Conservation (phyloP, 164 flowering plant genomes). For the Vitis cinerea region DNA sequence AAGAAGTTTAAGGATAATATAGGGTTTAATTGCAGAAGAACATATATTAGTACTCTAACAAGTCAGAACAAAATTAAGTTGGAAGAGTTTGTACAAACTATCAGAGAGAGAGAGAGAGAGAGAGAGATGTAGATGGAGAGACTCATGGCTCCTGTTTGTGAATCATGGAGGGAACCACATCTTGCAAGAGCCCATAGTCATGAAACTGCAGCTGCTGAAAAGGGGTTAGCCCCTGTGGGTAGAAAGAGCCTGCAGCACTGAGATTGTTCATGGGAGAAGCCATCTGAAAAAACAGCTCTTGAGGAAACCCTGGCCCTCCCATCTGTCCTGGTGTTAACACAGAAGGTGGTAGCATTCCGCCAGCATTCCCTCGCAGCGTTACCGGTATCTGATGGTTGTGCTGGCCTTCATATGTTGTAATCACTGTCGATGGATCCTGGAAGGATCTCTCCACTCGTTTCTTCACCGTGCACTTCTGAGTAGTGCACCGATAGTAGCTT, state of each 20-base stretch:
- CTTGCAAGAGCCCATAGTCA: conserved; percentile 33
- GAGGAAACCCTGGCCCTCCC: conserved; percentile 30
- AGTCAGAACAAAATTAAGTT: no score
- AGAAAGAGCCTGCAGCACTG: conserved; percentile 11
- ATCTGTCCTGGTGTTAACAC: conserved; percentile 29
- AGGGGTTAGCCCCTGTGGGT: conserved; percentile 4
- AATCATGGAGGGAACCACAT: conserved; percentile 28
- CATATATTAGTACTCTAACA: no score
- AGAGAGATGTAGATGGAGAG: background rate
- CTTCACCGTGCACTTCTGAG: conserved; percentile 85
- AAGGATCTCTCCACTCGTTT: conserved; percentile 84
- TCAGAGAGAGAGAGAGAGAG: background rate
- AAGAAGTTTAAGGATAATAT: no score
- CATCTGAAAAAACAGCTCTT: conserved; percentile 39
- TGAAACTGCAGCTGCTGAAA: conserved; percentile 19
- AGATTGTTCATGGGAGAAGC: conserved; percentile 23
- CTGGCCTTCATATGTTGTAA: conserved; percentile 91
- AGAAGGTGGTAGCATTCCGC: conserved; percentile 41
- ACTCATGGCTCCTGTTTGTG: conserved; percentile 24
- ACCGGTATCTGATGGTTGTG: conserved; percentile 86
- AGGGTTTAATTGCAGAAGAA: no score
- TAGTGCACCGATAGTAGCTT: conserved; percentile 93
- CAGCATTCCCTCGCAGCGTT: conserved; percentile 54
- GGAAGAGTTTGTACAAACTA: no score
- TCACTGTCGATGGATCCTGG: conserved; percentile 76